Conservation (phyloP, 1,139 yeast species). For the Candida sanyaensis region DNA sequence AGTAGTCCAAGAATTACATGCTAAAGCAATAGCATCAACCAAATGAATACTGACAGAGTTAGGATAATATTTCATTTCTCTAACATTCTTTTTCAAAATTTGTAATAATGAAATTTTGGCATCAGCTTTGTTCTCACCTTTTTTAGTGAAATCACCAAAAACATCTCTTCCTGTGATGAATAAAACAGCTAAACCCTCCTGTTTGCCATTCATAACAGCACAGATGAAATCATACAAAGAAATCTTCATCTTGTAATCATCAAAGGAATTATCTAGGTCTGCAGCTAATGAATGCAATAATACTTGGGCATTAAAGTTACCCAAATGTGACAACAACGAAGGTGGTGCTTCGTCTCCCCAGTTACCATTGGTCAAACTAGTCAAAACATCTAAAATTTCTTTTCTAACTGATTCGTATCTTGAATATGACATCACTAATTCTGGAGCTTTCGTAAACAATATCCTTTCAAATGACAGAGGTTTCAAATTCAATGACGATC, state of each 20-base stretch:
- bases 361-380: conserved; percentile 59
- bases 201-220: conserved; percentile 74
- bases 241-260: conserved; percentile 56
- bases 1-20: conserved; percentile 70
- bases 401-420: conserved; percentile 49
- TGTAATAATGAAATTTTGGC: conserved; percentile 45
- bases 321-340: conserved; percentile 79
- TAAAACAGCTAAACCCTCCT: conserved; percentile 82
- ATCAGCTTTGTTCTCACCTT: not conserved
- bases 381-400: conserved; percentile 57
- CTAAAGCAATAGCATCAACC: conserved; percentile 64
- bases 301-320: conserved; percentile 59
- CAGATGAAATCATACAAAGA: conserved; percentile 71
- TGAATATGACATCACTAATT: conserved; percentile 61
- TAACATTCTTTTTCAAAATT: conserved; percentile 60
- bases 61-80: conserved; percentile 55
- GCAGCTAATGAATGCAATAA: conserved; percentile 59
- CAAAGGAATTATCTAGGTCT: conserved; percentile 63
- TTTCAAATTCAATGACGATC: conserved; percentile 48
- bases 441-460: conserved; percentile 57
- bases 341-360: conserved; percentile 65
- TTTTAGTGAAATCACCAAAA: conserved; percentile 31
- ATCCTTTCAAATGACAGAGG: conserved; percentile 69
- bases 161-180: conserved; percentile 73
- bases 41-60: conserved; percentile 59